Evolutionary conservation across 345 rosid species (phyloP), one percentile per base, ranked within the genome.

Genomic region (Moricandia arvensis): DNA sequence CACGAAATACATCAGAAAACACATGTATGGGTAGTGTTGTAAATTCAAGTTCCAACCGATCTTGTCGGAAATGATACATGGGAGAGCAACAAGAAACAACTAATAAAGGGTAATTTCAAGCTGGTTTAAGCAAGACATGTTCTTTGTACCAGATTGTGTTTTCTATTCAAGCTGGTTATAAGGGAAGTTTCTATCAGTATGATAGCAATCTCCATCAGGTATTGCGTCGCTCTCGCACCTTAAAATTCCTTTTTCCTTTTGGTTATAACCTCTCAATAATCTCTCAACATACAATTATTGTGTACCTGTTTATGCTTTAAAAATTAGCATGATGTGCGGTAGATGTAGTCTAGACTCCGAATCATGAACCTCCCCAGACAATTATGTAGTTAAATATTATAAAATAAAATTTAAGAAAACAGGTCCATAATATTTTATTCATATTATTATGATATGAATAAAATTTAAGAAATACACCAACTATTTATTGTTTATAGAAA

Each of bases 271-370:
- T 64, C 75, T 61, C 43, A 70, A 31, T 11, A 55, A 54, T 33
- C 37, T 24, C 18, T 10, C 13, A 45, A 30, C 38, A 21, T 21
- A 59, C 21, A 59, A 67, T 59, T 45, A 67, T 59, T 63, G 64
- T 41, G 80, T 69, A 76, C 75, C 64, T 76, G 80, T 69, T 76
- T 76, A 62, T 76, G 74, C 69, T 53, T 76, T 76, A 49, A 12
- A 69, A 61, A 69, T 62, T 62, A 62, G 75, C 80, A 76, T 76
- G 16, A 57, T 76, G 29, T 62, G 65, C 33, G 30, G 80, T 61
- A 26, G 79, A 45, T 62, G 73, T 59, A 33, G 37, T 31, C 35
- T 66, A 66, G 18, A 74, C 58, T 55, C 17, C 15, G 29, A 65
- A 41, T 74, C 58, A 65, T 31, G 6, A 55, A 27, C 45, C 47